Percentiles rank a stretch among this genome's conserved stretches.
Evolutionary conservation across 257 asterid species (phyloP).

Genomic region (Solanum verrucosum): DNA sequence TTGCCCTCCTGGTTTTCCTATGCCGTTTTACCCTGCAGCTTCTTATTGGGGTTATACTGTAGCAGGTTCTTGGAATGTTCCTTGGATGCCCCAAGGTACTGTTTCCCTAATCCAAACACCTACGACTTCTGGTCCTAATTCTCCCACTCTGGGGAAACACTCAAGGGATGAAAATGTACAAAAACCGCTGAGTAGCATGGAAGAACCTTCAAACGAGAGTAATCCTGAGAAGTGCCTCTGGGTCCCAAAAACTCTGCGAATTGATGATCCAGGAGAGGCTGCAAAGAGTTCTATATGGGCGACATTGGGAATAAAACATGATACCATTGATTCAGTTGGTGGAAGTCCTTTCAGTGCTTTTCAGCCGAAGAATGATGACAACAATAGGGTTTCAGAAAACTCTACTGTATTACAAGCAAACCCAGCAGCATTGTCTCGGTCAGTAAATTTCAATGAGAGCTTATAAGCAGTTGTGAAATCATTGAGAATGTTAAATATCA

Average conservation of each 20-base stretch:
- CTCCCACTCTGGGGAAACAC: conserved; percentile 52
- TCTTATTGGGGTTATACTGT: conserved; percentile 65
- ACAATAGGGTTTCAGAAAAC: conserved; percentile 30
- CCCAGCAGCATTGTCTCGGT: conserved; percentile 76
- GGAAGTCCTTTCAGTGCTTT: conserved; percentile 61
- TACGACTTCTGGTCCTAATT: conserved; percentile 26
- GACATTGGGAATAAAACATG: conserved; percentile 53
- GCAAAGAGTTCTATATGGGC: conserved; percentile 84
- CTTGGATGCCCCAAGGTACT: conserved; percentile 21
- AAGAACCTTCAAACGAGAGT: conserved; percentile 15
- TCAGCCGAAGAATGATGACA: conserved; percentile 35
- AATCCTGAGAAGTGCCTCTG: conserved; percentile 46
- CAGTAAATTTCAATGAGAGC: conserved; percentile 58
- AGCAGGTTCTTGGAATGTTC: conserved; percentile 29
- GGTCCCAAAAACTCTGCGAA: conserved; percentile 73
- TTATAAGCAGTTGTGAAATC: conserved; percentile 16
- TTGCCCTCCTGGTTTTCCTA: conserved; percentile 42
- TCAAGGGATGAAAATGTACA: conserved; percentile 35
- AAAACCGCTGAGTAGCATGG: conserved; percentile 1
- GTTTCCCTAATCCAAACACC: conserved; percentile 6
- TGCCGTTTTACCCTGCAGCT: conserved; percentile 50
- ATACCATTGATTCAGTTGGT: conserved; percentile 26
- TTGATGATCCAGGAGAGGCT: conserved; percentile 65
- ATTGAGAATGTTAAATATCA: not conserved
- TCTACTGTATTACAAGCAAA: conserved; percentile 67